Evolutionary conservation across 129 eudicot species (phyloP).

Genomic region (Escallonia rubra): DNA sequence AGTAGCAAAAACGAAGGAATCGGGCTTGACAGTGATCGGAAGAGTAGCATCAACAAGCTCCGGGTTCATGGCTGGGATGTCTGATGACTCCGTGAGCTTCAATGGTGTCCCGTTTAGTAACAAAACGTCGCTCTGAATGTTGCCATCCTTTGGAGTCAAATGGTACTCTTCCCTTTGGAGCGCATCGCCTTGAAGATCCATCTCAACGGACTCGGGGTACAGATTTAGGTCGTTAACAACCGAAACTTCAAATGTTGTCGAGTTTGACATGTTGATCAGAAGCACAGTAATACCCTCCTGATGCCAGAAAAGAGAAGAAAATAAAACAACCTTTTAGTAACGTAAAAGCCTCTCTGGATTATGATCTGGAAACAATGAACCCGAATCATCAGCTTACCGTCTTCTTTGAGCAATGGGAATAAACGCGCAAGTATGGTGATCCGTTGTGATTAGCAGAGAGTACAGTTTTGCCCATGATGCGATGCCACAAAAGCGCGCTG

Average conservation of each 20-base stretch:
- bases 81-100: slow-evolving; percentile 28
- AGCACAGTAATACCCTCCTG: slow-evolving; percentile 42
- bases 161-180: slow-evolving; percentile 46
- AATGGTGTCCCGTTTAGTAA: slow-evolving; percentile 36
- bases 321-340: background rate
- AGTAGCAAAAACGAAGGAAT: slow-evolving; percentile 33
- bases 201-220: background rate
- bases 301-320: background rate
- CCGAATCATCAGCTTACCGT: slow-evolving; percentile 17
- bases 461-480: slow-evolving; percentile 68
- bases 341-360: no score
- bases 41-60: slow-evolving; percentile 16
- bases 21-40: slow-evolving; percentile 27
- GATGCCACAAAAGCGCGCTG: slow-evolving; percentile 76
- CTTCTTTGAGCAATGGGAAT: slow-evolving; percentile 61
- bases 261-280: slow-evolving; percentile 48
- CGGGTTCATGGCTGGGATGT: slow-evolving; percentile 34
- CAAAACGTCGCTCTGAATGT: slow-evolving; percentile 39
- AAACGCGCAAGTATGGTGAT: slow-evolving; percentile 51
- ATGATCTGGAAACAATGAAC: no score
- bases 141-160: slow-evolving; percentile 42
- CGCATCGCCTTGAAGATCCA: background rate
- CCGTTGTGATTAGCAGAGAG: slow-evolving; percentile 38
- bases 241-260: slow-evolving; percentile 26
- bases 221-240: slow-evolving; percentile 20